Evolutionary conservation across 2,329 filamentous ascomycete species (phyloP).

Genomic region (Drechslerella coelobrocha): DNA sequence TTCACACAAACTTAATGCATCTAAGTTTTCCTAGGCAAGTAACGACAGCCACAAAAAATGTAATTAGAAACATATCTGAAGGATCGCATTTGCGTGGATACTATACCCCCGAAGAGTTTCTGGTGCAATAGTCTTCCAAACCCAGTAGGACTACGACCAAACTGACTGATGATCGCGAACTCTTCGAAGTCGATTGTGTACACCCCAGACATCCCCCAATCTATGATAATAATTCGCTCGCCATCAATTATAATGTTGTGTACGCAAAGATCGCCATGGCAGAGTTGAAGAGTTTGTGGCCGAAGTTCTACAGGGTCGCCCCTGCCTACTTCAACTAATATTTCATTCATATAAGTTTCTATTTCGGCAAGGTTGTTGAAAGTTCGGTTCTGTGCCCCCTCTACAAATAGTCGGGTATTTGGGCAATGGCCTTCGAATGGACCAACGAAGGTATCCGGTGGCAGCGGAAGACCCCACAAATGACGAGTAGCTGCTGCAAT

Average conservation of each 20-base stretch:
- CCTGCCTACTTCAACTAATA: not conserved
- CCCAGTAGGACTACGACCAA: too few relatives aligned
- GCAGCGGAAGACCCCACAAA: not conserved
- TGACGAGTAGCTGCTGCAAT: not conserved
- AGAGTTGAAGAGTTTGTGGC: not conserved
- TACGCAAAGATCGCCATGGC: conserved; percentile 4
- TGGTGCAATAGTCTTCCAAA: too few relatives aligned
- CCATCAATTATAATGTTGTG: conserved; percentile 4
- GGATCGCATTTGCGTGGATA: too few relatives aligned
- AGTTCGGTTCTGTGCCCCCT: too few relatives aligned
- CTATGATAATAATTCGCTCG: not conserved
- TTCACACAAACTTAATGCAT: too few relatives aligned
- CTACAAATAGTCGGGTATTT: too few relatives aligned
- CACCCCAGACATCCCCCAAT: not conserved
- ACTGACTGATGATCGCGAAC: too few relatives aligned
- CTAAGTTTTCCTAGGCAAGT: too few relatives aligned
- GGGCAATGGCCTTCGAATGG: too few relatives aligned
- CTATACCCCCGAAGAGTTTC: too few relatives aligned
- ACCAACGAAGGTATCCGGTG: not conserved
- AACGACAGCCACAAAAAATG: too few relatives aligned
- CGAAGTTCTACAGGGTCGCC: conserved; percentile 1
- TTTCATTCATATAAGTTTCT: not conserved
- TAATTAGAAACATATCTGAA: too few relatives aligned
- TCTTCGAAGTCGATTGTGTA: conserved; percentile 3
- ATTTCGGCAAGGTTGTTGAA: not conserved